Percentiles rank a stretch among this genome's conserved stretches.
phyloP scores from a whole-genome alignment of 1,284 basidiomycete species.

The Pseudozyma sp. region DNA sequence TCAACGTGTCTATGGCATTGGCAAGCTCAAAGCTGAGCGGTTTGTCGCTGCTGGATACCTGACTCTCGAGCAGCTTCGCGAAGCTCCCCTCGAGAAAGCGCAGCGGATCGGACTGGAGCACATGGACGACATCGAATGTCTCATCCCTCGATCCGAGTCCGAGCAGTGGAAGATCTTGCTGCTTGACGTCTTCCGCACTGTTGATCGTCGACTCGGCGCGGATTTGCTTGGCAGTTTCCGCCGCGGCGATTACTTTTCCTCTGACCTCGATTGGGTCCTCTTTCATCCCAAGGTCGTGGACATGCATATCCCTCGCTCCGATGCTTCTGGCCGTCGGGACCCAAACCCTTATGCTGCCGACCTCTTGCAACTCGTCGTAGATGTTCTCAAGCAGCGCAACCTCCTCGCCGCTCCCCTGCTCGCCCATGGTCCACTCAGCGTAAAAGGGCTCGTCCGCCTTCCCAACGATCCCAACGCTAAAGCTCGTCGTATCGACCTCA shows the following conservation, averaged over 20 bases:
- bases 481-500: constrained; percentile 37
- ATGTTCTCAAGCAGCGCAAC: constrained; percentile 9
- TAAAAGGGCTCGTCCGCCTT: constrained; percentile 33
- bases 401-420: constrained; percentile 27
- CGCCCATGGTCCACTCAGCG: constrained; percentile 26
- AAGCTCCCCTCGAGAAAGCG: constrained; percentile 30
- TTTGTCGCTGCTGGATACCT: constrained; percentile 34
- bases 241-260: constrained; percentile 39
- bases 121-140: constrained; percentile 34
- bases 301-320: constrained; percentile 14
- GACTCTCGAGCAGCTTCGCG: constrained; percentile 31
- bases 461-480: constrained; percentile 4
- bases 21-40: constrained; percentile 24
- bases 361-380: constrained; percentile 16
- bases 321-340: constrained; percentile 6
- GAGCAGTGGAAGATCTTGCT: constrained; percentile 22
- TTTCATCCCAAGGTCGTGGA: constrained; percentile 25
- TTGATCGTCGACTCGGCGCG: constrained; percentile 21
- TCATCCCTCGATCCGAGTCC: constrained; percentile 35
- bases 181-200: constrained; percentile 20
- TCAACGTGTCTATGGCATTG: constrained; percentile 32
- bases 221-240: constrained; percentile 41
- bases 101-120: constrained; percentile 34
- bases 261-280: constrained; percentile 43
- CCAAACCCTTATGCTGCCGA: constrained; percentile 16